Conservation (phyloP, 83 land plant genomes). For the Picea abies region DNA sequence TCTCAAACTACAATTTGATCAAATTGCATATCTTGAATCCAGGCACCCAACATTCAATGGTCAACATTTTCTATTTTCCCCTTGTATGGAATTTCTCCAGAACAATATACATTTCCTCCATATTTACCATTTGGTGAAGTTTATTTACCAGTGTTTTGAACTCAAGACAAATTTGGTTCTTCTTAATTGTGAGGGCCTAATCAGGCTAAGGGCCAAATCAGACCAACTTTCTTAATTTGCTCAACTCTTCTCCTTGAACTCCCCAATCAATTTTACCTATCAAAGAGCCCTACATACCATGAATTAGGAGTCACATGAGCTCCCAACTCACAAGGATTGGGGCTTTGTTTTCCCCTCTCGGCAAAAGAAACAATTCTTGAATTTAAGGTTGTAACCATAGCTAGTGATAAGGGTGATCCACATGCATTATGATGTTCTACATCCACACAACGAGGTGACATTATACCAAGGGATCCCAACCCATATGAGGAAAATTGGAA, state of each 20-base stretch:
- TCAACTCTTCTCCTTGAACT: conserved; percentile 45
- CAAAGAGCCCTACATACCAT: conserved; percentile 70
- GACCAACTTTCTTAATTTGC: conserved; percentile 37
- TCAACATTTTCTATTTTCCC: conserved; percentile 29
- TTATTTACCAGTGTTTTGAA: conserved; percentile 66
- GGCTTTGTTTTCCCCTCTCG: conserved; percentile 53
- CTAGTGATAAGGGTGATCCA: conserved; percentile 50
- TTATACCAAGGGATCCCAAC: conserved; percentile 15
- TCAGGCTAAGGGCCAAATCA: conserved; percentile 47
- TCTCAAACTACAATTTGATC: conserved; percentile 21
- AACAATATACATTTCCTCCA: conserved; percentile 22
- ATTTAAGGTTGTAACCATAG: conserved; percentile 18
- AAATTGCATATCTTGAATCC: conserved; percentile 57
- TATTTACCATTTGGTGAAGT: conserved; percentile 49
- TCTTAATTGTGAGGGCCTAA: conserved; percentile 35
- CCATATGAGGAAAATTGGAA: conserved; percentile 16
- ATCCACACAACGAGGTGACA: conserved; percentile 54
- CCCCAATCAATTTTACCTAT: conserved; percentile 70
- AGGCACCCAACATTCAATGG: conserved; percentile 49
- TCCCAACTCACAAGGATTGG: conserved; percentile 38
- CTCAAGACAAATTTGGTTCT: conserved; percentile 80
- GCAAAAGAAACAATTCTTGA: conserved; percentile 26
- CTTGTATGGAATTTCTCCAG: neutral
- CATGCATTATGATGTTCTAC: conserved; percentile 10
- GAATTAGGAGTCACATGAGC: conserved; percentile 4